These are phyloP conservation scores for Lepidium sativum DNA, from an alignment of 345 rosid genomes.

Conservation along the genomic window DNA sequence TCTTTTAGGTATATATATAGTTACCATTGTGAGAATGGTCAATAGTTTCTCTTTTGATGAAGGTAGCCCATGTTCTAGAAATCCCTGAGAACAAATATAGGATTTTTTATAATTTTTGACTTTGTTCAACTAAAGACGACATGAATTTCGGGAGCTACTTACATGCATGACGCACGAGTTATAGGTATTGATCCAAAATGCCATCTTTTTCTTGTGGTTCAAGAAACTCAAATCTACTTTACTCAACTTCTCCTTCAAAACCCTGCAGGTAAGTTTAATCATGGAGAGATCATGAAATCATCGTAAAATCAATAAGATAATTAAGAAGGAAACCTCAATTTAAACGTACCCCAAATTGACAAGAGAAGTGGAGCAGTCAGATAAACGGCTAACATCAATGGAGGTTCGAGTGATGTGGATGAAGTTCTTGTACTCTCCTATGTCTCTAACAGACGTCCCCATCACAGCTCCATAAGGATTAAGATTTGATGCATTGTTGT, in stretches of 20 bases:
- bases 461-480: slow-evolving; percentile 69
- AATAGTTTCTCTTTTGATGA: slow-evolving; percentile 68
- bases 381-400: slow-evolving; percentile 41
- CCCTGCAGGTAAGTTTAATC: slow-evolving; percentile 33
- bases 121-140: neutral
- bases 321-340: neutral
- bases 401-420: slow-evolving; percentile 62
- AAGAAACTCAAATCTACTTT: slow-evolving; percentile 61
- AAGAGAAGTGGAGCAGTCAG: slow-evolving; percentile 36
- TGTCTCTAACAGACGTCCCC: slow-evolving; percentile 54
- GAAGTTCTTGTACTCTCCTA: slow-evolving; percentile 78
- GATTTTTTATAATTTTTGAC: neutral
- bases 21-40: slow-evolving; percentile 72
- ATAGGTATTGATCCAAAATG: slow-evolving; percentile 91
- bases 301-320: neutral
- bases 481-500: slow-evolving; percentile 40
- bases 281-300: neutral
- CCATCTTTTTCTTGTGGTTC: slow-evolving; percentile 87
- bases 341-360: slow-evolving; percentile 21
- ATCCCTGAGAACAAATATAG: slow-evolving; percentile 44
- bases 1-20: neutral
- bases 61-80: slow-evolving; percentile 84
- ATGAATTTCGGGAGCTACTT: slow-evolving; percentile 34
- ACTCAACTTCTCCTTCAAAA: slow-evolving; percentile 48
- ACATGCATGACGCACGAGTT: slow-evolving; percentile 96